Base-by-base conservation (phyloP, 208 protist genomes). In the Leishmania major region DNA sequence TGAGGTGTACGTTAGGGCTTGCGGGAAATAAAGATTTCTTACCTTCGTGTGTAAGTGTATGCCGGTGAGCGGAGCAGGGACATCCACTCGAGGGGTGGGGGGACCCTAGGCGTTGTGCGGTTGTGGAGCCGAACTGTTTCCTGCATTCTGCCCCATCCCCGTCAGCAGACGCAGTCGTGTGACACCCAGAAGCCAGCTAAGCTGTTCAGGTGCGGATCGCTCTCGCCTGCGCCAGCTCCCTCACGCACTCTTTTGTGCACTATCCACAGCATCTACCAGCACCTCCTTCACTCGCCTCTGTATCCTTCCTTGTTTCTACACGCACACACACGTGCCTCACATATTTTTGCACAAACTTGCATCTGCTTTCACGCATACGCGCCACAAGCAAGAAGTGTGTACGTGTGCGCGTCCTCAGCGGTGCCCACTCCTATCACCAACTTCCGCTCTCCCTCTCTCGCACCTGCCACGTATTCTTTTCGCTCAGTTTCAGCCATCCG, bases 401-500 rank as follows among this genome's bases (percentile, higher is more conserved):
- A 3, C 28, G 69, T 49, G 69, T 73, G 25, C 15, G 22, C n/a
- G 71, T 25, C 71, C 71, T 75, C 40, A 35, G 43, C 71, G 45
- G 45, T 31, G 71, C n/a, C 45, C 15, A 35, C 25, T 59, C 66
- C 51, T 47, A 2, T 80, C 64, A 43, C 5, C 28, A 66, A 66
- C 51, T 70, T 59, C 28, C n/a, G 51, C 80, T 17, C 76, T 43
- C 45, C 51, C 45, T 74, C 49, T 62, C 62, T 31, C n/a, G 31
- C 77, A 37, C 45, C 45, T n/a, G 3, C n/a, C 64, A 53, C 62
- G 66, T 73, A 71, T 77, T 62, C 31, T 8, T 45, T 22, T 77
- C 47, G 72, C 72, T 45, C 25, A 7, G 37, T 47, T 28, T 57
- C 69, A 74, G 19, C 2, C 69, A 53, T 37, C 69, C 31, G 37